Percentiles rank a stretch among this genome's conserved stretches.
phyloP scores from a whole-genome alignment of 116 monocot species.

The Posidonia oceanica region DNA sequence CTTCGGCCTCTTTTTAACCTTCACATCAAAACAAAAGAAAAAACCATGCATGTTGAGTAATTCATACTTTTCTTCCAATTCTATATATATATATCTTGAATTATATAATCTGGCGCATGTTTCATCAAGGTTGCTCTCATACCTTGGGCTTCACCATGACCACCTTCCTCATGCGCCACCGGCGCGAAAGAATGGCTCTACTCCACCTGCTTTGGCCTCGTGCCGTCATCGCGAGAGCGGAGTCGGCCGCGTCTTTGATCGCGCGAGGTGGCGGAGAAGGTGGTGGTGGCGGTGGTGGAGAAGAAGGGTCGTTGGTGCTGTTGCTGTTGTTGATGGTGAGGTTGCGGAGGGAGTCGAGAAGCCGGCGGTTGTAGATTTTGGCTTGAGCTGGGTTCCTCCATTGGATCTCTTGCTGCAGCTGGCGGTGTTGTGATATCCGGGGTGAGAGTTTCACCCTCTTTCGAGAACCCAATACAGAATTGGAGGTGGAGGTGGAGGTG shows the following conservation, averaged over 20 bases:
- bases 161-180: slow-evolving; percentile 11
- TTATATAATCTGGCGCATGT: no score
- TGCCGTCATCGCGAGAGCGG: slow-evolving; percentile 28
- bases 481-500: neutral
- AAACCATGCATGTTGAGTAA: no score
- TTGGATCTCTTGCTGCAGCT: slow-evolving; percentile 4
- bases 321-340: neutral
- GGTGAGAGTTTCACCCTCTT: slow-evolving; percentile 9
- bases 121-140: neutral
- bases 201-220: slow-evolving; percentile 23
- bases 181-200: slow-evolving; percentile 23
- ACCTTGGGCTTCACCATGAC: slow-evolving; percentile 5
- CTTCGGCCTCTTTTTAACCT: neutral
- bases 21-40: neutral
- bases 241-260: slow-evolving; percentile 28
- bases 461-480: neutral
- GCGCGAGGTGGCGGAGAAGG: slow-evolving; percentile 3
- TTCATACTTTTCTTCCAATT: no score
- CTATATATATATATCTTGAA: no score
- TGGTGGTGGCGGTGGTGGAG: neutral
- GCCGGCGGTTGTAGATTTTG: slow-evolving; percentile 19
- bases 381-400: slow-evolving; percentile 21
- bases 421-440: neutral
- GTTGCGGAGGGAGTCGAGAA: slow-evolving; percentile 15
- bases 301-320: neutral